phyloP scores from a whole-genome alignment of 495 filamentous ascomycete genomes.

The Penicillium waksmanii region DNA sequence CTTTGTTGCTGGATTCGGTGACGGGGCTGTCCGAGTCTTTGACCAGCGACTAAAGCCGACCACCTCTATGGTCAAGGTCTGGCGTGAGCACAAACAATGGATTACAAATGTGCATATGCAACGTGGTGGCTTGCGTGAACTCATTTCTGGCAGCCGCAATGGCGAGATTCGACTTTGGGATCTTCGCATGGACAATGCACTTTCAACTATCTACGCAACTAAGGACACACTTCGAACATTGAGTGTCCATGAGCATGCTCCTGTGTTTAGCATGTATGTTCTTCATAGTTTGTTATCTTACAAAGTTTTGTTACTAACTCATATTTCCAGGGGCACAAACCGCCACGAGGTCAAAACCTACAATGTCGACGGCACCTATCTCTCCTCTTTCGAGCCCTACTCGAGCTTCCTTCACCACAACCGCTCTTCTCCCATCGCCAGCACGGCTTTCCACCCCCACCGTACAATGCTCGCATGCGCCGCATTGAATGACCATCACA shows the following conservation, averaged over 20 bases:
- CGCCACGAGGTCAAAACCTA: constrained; percentile 88
- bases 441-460: constrained; percentile 94
- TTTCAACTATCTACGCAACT: constrained; percentile 75
- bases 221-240: constrained; percentile 79
- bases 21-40: constrained; percentile 94
- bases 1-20: constrained; percentile 94
- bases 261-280: constrained; percentile 93
- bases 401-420: constrained; percentile 82
- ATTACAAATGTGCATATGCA: constrained; percentile 96
- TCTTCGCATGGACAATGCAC: constrained; percentile 76
- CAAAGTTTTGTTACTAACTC: constrained; percentile 16
- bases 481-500: constrained; percentile 54
- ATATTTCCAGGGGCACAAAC: constrained; percentile 72
- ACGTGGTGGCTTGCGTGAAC: constrained; percentile 86
- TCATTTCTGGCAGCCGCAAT: constrained; percentile 83
- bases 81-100: constrained; percentile 95
- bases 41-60: constrained; percentile 82
- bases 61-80: constrained; percentile 88
- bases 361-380: constrained; percentile 77
- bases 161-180: constrained; percentile 97
- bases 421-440: constrained; percentile 76
- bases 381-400: constrained; percentile 85
- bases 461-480: constrained; percentile 88
- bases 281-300: background rate
- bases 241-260: constrained; percentile 94